Conservation (phyloP, 2,329 filamentous ascomycete genomes). For the Fusarium zealandicum region DNA sequence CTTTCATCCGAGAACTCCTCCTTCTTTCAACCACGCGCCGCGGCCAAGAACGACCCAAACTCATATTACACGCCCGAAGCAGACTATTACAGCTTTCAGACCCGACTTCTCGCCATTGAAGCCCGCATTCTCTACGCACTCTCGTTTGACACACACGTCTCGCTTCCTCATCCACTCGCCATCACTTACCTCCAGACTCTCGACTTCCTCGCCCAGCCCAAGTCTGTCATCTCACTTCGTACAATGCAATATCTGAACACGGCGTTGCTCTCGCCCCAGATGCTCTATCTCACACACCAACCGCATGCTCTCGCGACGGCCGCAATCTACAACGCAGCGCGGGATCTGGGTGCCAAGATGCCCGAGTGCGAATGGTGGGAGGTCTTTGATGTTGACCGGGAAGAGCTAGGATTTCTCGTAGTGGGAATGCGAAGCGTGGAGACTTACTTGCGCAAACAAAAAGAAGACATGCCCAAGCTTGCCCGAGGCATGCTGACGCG, state of each 20-base stretch:
- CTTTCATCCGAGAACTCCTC: conserved; percentile 70
- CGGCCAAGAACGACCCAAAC: conserved; percentile 52
- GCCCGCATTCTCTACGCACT: conserved; percentile 77
- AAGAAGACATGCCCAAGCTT: conserved; percentile 60
- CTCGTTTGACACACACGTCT: conserved; percentile 84
- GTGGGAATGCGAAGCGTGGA: conserved; percentile 83
- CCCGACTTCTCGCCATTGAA: conserved; percentile 75
- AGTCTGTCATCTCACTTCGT: conserved; percentile 65
- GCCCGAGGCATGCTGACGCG: conserved; percentile 63
- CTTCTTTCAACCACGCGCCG: conserved; percentile 54
- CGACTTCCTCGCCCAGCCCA: conserved; percentile 63
- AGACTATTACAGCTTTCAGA: conserved; percentile 70
- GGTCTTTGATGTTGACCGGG: conserved; percentile 93
- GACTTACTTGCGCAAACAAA: conserved; percentile 69
- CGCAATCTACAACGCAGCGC: conserved; percentile 87
- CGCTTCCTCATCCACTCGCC: conserved; percentile 84
- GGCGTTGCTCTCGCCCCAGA: conserved; percentile 83
- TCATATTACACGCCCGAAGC: conserved; percentile 77
- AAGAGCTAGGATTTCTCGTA: conserved; percentile 92
- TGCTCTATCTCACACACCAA: conserved; percentile 91
- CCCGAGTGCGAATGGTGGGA: conserved; percentile 95
- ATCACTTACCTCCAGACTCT: conserved; percentile 93
- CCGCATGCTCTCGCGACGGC: conserved; percentile 85
- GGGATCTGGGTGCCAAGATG: conserved; percentile 77
- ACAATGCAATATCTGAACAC: conserved; percentile 85